A percentile compares a stretch with the other conserved stretches of the same genome.
Conservation (phyloP, 768 basidiomycete species). For the Pisolithus microcarpus region DNA sequence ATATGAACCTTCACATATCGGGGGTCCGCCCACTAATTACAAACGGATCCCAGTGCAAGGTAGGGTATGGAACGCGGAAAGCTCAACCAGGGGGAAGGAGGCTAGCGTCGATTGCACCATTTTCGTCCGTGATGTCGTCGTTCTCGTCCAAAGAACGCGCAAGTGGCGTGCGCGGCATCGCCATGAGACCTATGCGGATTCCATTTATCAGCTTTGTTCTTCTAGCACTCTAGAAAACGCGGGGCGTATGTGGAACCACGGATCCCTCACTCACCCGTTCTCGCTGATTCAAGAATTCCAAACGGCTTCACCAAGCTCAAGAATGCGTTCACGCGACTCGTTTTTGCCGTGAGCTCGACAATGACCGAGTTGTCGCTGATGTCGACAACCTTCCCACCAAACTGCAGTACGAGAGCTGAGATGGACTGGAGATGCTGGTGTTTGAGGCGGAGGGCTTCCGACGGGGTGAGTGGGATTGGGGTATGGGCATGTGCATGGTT, state of each 20-base stretch:
- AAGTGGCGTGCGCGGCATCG: conserved; percentile 96
- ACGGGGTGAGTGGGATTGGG: conserved; percentile 55
- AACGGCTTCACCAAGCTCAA: conserved; percentile 87
- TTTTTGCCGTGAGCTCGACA: conserved; percentile 92
- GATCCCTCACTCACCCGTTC: conserved; percentile 61
- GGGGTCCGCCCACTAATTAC: too few relatives aligned
- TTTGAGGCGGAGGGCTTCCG: conserved; percentile 82
- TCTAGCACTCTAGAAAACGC: too few relatives aligned
- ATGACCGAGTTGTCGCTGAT: conserved; percentile 93
- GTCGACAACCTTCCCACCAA: conserved; percentile 90
- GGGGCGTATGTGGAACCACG: too few relatives aligned
- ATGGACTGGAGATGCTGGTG: conserved; percentile 89
- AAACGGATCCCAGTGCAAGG: not conserved
- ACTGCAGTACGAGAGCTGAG: conserved; percentile 75
- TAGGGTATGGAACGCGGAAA: too few relatives aligned
- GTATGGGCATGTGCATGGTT: conserved; percentile 75
- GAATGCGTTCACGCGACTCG: conserved; percentile 86
- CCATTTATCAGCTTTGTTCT: not conserved
- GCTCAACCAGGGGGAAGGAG: conserved; percentile 87
- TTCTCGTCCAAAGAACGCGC: conserved; percentile 49
- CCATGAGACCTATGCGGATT: conserved; percentile 72
- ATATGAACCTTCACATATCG: too few relatives aligned
- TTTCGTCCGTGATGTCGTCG: conserved; percentile 45
- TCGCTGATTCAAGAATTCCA: conserved; percentile 89
- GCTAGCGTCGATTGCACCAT: conserved; percentile 74